phyloP scores from a whole-genome alignment of 192 early-diverging fungal species.

The Powellomyces hirtus region DNA sequence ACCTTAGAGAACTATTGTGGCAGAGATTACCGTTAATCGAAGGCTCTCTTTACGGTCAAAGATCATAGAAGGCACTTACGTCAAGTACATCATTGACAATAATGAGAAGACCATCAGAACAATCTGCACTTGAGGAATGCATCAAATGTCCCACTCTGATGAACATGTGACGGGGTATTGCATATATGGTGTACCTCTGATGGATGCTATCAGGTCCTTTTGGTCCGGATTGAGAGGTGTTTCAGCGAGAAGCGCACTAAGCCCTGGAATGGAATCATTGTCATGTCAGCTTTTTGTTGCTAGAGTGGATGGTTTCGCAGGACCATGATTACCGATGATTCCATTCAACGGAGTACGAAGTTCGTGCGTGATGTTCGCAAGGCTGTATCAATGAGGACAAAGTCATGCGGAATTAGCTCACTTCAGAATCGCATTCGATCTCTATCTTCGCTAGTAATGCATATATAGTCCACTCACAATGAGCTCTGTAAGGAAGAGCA shows the following conservation, averaged over 20 bases:
- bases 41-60: too few species aligned
- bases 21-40: too few species aligned
- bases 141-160: not conserved
- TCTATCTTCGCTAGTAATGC: not conserved
- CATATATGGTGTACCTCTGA: conserved; percentile 1
- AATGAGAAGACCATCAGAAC: conserved; percentile 23
- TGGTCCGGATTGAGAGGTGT: conserved; percentile 25
- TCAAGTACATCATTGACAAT: conserved; percentile 26
- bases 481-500: not conserved
- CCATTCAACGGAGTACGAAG: conserved; percentile 24
- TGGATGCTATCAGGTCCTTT: conserved; percentile 19
- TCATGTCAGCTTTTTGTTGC: too few species aligned
- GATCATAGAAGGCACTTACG: too few species aligned
- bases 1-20: too few species aligned
- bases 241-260: conserved; percentile 26
- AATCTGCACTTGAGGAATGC: not conserved
- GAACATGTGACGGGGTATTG: too few species aligned
- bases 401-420: not conserved
- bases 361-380: conserved; percentile 15
- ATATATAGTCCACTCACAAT: too few species aligned
- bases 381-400: too few species aligned
- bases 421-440: not conserved
- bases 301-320: too few species aligned
- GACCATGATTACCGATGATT: too few species aligned
- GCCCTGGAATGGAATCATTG: too few species aligned